Evolutionary conservation across 192 early-diverging fungal species (phyloP).

Genomic region (Phlyctochytrium planicorne): DNA sequence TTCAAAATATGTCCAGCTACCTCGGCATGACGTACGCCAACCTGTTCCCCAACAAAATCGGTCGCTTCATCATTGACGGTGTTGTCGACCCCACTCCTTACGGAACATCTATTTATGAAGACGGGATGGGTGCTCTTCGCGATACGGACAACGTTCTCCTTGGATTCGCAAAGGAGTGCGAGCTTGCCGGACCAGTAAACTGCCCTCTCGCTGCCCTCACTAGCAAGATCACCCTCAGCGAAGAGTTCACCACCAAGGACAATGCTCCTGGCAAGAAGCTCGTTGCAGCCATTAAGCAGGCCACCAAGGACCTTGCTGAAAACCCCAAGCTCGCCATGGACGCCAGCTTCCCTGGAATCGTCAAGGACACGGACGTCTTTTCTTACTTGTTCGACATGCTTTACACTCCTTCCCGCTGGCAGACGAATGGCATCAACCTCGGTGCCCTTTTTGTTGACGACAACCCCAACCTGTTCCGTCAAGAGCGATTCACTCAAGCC

Average conservation of each 20-base stretch:
- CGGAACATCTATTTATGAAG: not conserved
- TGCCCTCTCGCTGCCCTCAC: slow-evolving; percentile 20
- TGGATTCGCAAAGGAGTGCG: slow-evolving; percentile 24
- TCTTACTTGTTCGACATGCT: not conserved
- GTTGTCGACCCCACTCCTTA: slow-evolving; percentile 30
- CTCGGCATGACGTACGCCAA: slow-evolving; percentile 46
- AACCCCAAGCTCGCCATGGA: not conserved
- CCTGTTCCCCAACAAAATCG: slow-evolving; percentile 49
- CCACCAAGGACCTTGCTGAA: slow-evolving; percentile 9
- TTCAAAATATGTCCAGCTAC: slow-evolving; percentile 4
- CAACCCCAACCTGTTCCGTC: not conserved
- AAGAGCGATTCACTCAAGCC: not conserved
- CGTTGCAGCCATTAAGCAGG: not conserved
- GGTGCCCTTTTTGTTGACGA: not conserved
- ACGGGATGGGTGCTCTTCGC: slow-evolving; percentile 10
- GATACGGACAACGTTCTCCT: slow-evolving; percentile 13
- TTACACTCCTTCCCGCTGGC: slow-evolving; percentile 16
- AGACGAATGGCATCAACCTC: slow-evolving; percentile 5
- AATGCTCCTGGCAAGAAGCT: slow-evolving; percentile 6
- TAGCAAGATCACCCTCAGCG: not conserved
- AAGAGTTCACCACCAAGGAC: not conserved
- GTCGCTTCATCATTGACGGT: slow-evolving; percentile 45
- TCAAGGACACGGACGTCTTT: not conserved
- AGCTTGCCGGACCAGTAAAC: slow-evolving; percentile 22
- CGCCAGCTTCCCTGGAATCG: not conserved